phyloP scores from a whole-genome alignment of 768 basidiomycete species.

The Chalciporus chontae region DNA sequence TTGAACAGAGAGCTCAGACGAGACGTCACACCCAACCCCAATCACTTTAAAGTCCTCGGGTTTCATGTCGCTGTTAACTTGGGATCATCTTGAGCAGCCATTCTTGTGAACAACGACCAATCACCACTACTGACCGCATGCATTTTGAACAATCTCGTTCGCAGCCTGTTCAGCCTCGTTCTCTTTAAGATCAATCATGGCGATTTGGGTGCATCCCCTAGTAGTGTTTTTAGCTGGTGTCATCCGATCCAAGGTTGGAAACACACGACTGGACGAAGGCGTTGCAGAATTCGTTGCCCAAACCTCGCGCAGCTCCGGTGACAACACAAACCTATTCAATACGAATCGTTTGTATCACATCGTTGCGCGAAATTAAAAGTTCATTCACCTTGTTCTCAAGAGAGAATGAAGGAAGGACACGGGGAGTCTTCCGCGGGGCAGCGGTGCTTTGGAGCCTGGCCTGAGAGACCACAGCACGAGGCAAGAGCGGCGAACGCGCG shows the following conservation, averaged over 20 bases:
- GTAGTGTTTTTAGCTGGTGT: constrained; percentile 5
- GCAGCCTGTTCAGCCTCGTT: constrained; percentile 67
- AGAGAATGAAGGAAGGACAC: constrained; percentile 71
- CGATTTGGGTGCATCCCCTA: constrained; percentile 79
- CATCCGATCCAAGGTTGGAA: neutral
- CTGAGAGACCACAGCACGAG: constrained; percentile 7
- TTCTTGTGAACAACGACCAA: constrained; percentile 19
- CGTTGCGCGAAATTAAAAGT: neutral
- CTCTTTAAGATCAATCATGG: constrained; percentile 77
- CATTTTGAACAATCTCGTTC: constrained; percentile 54
- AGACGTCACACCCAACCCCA: constrained; percentile 84
- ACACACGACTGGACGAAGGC: constrained; percentile 81
- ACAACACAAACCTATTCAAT: constrained; percentile 74
- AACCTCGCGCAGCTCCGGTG: constrained; percentile 89
- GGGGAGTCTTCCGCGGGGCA: constrained; percentile 29
- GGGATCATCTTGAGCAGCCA: constrained; percentile 29
- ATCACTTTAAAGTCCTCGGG: constrained; percentile 60
- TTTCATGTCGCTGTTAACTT: constrained; percentile 54
- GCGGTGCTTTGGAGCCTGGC: constrained; percentile 28
- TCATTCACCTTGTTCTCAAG: constrained; percentile 66
- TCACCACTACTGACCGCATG: constrained; percentile 43
- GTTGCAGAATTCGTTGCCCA: constrained; percentile 87
- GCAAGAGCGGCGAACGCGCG: constrained; percentile 11
- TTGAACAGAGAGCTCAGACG: constrained; percentile 76
- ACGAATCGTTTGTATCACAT: neutral